phyloP scores from a whole-genome alignment of 345 rosid genomes.

The Brassica juncea region DNA sequence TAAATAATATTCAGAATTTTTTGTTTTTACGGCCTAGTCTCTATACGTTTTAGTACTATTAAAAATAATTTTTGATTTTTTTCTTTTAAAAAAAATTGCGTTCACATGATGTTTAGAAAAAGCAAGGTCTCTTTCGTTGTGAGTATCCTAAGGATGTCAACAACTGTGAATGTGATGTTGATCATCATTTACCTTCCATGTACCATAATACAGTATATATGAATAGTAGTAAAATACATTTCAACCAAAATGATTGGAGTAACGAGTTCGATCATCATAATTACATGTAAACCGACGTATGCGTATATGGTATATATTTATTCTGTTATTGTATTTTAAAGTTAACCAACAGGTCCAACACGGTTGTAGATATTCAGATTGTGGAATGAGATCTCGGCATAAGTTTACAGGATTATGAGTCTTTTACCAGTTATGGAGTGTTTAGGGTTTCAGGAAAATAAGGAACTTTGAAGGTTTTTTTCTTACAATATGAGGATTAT shows the following conservation, averaged over 20 bases:
- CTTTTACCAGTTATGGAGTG: too few species aligned
- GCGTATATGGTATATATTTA: too few species aligned
- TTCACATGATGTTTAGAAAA: constrained; percentile 30
- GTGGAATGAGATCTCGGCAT: too few species aligned
- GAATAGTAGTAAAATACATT: neutral
- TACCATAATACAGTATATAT: neutral
- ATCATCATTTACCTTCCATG: constrained; percentile 20
- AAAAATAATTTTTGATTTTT: neutral
- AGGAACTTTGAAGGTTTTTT: too few species aligned
- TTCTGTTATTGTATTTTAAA: too few species aligned
- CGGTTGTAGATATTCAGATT: too few species aligned
- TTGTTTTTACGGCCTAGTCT: constrained; percentile 22
- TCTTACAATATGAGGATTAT: too few species aligned
- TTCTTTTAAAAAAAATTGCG: neutral
- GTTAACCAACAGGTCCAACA: too few species aligned
- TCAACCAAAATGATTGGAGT: neutral
- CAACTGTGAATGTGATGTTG: constrained; percentile 41
- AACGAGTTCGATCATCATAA: neutral
- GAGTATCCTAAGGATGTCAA: constrained; percentile 40
- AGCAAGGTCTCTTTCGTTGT: constrained; percentile 35
- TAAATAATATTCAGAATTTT: constrained; percentile 32
- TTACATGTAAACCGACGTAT: neutral
- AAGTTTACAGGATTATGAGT: too few species aligned
- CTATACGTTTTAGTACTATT: constrained; percentile 13
- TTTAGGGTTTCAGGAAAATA: too few species aligned